These are phyloP conservation scores for Diplosphaera chodatii DNA, from an alignment of 139 green algal species.

Conservation along the genomic window DNA sequence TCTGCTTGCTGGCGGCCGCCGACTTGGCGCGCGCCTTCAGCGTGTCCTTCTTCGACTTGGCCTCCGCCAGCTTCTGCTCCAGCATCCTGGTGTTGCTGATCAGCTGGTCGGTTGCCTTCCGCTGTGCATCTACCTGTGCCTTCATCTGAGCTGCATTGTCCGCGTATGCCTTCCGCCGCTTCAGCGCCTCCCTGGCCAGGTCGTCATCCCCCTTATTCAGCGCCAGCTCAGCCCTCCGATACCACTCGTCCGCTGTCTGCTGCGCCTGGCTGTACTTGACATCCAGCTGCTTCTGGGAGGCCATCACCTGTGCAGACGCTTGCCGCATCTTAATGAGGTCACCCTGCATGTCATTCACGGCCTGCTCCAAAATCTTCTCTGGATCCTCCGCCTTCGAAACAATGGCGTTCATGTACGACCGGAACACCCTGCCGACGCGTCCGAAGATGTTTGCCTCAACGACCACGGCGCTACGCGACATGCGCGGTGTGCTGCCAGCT, in stretches of 20 bases:
- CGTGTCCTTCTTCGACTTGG: conserved; percentile 98
- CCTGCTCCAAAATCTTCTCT: conserved; percentile 97
- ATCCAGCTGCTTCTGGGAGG: conserved; percentile 95
- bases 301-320: conserved; percentile 92
- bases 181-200: conserved; percentile 90
- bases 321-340: conserved; percentile 98
- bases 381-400: conserved; percentile 84
- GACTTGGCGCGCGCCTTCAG: conserved; percentile 93
- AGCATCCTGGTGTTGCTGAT: conserved; percentile 81
- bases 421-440: conserved; percentile 70
- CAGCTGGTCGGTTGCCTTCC: conserved; percentile 83
- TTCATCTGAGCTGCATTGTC: conserved; percentile 81
- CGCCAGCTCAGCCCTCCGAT: conserved; percentile 90
- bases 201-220: conserved; percentile 93
- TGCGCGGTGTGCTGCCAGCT: neutral
- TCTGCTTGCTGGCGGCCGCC: conserved; percentile 67
- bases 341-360: conserved; percentile 94
- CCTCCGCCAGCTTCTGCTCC: conserved; percentile 85
- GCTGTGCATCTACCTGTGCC: conserved; percentile 81
- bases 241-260: conserved; percentile 74
- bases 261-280: conserved; percentile 87
- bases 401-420: conserved; percentile 84
- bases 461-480: conserved; percentile 19
- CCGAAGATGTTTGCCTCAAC: conserved; percentile 89
- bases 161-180: conserved; percentile 80